Percentiles rank a stretch among this genome's conserved stretches.
These are phyloP conservation scores for Cadophora sp. DNA, from an alignment of 2,329 filamentous ascomycete species.

Conservation along the genomic window DNA sequence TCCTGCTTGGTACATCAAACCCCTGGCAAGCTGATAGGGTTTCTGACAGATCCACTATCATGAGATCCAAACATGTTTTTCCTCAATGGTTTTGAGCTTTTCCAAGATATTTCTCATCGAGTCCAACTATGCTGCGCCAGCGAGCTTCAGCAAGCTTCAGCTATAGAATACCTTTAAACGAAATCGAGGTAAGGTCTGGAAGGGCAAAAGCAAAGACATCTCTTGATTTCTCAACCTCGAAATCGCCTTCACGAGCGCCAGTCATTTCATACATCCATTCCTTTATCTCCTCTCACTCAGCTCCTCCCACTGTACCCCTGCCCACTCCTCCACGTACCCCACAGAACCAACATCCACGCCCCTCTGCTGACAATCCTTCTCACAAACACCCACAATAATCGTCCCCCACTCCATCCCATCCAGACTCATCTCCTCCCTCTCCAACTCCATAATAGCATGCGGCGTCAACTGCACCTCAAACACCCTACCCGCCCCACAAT, in stretches of 20 bases:
- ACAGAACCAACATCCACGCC: slow-evolving; percentile 62
- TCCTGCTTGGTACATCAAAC: too few species aligned
- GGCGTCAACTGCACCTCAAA: slow-evolving; percentile 96
- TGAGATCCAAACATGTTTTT: too few species aligned
- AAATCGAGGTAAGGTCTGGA: too few species aligned
- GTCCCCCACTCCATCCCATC: slow-evolving; percentile 99
- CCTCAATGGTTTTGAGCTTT: too few species aligned
- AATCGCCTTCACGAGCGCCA: not conserved
- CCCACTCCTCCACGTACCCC: slow-evolving; percentile 93
- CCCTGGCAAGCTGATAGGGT: too few species aligned
- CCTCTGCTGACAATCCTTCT: slow-evolving; percentile 73
- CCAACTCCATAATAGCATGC: slow-evolving; percentile 87
- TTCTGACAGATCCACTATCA: too few species aligned
- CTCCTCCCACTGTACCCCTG: slow-evolving; percentile 98
- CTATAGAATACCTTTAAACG: too few species aligned
- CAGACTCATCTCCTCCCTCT: slow-evolving; percentile 73
- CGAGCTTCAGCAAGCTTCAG: too few species aligned
- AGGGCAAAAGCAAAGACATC: not conserved
- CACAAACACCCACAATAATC: slow-evolving; percentile 85
- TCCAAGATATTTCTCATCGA: too few species aligned
- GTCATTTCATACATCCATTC: not conserved
- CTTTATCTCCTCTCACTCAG: slow-evolving; percentile 41
- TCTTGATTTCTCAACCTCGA: not conserved
- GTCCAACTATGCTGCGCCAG: too few species aligned
- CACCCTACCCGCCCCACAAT: slow-evolving; percentile 75